A percentile compares a stretch with the other conserved stretches of the same genome.
phyloP scores from a whole-genome alignment of 2,329 filamentous ascomycete genomes.

The Albophoma yamanashiensis region DNA sequence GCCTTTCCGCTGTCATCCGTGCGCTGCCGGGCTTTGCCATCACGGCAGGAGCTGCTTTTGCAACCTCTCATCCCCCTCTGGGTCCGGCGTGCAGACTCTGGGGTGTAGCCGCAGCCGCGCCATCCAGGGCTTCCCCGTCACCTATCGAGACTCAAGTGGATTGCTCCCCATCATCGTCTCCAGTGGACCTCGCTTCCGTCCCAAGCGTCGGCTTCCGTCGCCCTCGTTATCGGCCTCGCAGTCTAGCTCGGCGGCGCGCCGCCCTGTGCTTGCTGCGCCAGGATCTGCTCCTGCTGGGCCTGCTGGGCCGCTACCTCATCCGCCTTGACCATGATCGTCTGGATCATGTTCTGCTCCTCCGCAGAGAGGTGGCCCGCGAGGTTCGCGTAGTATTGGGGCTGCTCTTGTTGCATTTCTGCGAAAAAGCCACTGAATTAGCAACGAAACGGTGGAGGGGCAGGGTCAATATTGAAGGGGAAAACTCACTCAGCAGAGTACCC shows the following conservation, averaged over 20 bases:
- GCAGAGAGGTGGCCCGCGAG: slow-evolving; percentile 68
- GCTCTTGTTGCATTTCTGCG: slow-evolving; percentile 76
- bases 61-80: neutral
- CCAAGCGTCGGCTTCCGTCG: neutral
- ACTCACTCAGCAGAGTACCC: slow-evolving; percentile 69
- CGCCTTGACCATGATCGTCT: slow-evolving; percentile 61
- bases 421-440: neutral
- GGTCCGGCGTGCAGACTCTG: neutral
- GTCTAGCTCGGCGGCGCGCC: slow-evolving; percentile 5
- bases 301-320: slow-evolving; percentile 28
- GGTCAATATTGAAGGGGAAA: neutral
- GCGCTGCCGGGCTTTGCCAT: neutral
- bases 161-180: neutral
- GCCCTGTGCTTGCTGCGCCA: slow-evolving; percentile 14
- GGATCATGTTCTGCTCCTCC: slow-evolving; percentile 73
- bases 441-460: neutral
- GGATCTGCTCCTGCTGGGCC: slow-evolving; percentile 10
- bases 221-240: neutral
- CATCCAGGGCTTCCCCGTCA: neutral
- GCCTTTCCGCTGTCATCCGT: neutral
- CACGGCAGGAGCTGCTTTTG: neutral
- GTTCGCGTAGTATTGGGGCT: slow-evolving; percentile 77
- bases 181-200: neutral
- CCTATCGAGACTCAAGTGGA: neutral
- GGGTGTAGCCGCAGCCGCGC: neutral